Evolutionary conservation across 1,284 basidiomycete species (phyloP).

Genomic region (Peniophora sp.): DNA sequence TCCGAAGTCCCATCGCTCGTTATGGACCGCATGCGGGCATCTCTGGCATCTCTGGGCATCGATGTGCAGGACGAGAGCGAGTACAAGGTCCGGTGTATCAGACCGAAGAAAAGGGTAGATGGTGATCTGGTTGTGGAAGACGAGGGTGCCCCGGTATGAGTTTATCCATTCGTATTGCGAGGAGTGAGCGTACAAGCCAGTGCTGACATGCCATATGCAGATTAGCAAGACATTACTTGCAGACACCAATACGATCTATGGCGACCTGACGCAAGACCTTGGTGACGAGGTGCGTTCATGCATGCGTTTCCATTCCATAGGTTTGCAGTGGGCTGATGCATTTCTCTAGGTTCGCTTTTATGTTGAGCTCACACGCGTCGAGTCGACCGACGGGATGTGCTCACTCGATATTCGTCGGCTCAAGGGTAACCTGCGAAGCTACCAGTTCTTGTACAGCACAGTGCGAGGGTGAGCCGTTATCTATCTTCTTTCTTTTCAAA

Average conservation of each 20-base stretch:
- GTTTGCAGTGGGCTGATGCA: too few species aligned
- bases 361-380: conserved; percentile 83
- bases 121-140: too few species aligned
- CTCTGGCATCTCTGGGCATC: conserved; percentile 86
- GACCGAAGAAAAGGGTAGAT: conserved; percentile 52
- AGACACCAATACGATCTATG: conserved; percentile 60
- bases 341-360: conserved; percentile 91
- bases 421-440: conserved; percentile 89
- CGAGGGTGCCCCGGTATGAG: too few species aligned
- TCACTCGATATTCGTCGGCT: conserved; percentile 85
- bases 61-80: conserved; percentile 83
- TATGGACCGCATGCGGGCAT: conserved; percentile 75
- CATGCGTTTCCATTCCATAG: too few species aligned
- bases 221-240: conserved; percentile 14
- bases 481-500: not conserved
- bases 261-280: conserved; percentile 67
- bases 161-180: too few species aligned
- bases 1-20: conserved; percentile 81
- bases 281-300: too few species aligned
- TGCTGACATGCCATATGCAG: too few species aligned
- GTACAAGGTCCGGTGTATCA: conserved; percentile 80
- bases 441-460: conserved; percentile 90
- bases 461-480: conserved; percentile 58
- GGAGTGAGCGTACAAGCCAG: too few species aligned
- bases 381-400: conserved; percentile 81